These are phyloP conservation scores for Fonsecaea monophora DNA, from an alignment of 2,329 filamentous ascomycete genomes.

Conservation along the genomic window DNA sequence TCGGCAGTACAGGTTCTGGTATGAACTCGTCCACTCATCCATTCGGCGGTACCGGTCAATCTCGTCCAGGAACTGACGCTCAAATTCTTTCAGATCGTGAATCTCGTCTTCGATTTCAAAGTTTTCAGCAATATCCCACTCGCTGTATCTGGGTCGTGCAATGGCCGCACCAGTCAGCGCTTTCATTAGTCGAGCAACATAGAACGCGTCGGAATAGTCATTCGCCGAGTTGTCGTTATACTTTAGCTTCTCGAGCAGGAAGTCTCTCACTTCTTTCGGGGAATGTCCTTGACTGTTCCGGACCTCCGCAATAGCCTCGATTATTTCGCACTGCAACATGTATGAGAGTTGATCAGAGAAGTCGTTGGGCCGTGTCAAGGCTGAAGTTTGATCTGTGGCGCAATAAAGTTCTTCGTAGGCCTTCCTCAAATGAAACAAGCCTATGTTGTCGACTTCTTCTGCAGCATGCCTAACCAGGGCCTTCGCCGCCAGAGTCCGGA, in stretches of 20 bases:
- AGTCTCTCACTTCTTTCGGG: conserved; percentile 77
- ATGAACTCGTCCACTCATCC: conserved; percentile 71
- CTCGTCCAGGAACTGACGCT: conserved; percentile 64
- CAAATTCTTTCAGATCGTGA: conserved; percentile 61
- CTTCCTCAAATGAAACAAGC: conserved; percentile 81
- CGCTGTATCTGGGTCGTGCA: conserved; percentile 47
- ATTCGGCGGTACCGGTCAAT: conserved; percentile 69
- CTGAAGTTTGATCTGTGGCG: conserved; percentile 67
- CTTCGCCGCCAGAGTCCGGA: conserved; percentile 82
- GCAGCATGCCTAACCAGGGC: conserved; percentile 78
- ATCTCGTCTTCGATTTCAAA: conserved; percentile 56
- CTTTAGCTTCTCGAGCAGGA: conserved; percentile 85
- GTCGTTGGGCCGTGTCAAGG: conserved; percentile 86
- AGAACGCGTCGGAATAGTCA: conserved; percentile 84
- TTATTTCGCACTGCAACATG: conserved; percentile 81
- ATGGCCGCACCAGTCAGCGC: conserved; percentile 65
- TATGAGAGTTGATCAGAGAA: conserved; percentile 88
- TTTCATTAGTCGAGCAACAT: conserved; percentile 79
- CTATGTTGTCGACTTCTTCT: conserved; percentile 74
- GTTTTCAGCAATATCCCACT: conserved; percentile 51
- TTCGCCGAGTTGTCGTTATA: conserved; percentile 97
- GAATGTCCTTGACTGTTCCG: conserved; percentile 77
- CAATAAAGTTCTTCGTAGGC: conserved; percentile 90
- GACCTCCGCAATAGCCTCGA: conserved; percentile 78
- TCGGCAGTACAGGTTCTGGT: conserved; percentile 68